Evolutionary conservation across 495 filamentous ascomycete species (phyloP), one percentile per base, ranked within the genome.

Genomic region (Penicillium malachiteum): DNA sequence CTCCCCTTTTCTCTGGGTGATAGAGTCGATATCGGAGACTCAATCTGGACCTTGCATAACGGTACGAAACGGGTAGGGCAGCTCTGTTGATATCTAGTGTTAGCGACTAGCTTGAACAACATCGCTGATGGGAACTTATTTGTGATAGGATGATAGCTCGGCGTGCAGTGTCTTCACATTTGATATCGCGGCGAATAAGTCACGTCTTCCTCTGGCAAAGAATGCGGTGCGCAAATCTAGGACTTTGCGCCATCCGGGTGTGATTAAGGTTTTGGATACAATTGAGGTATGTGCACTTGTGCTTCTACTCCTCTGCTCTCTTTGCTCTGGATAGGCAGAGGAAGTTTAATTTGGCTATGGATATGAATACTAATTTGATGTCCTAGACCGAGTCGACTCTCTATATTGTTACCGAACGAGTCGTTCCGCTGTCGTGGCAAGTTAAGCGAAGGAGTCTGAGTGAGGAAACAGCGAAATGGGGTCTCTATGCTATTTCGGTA

Each of bases 141-240:
- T 2, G 3, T n/a, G 52, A 47, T 62, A 96, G 91, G 91, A 96
- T 72, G 93, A 97, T 69, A 85, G 89, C 37, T 95, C 91, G 0
- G 82, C 88, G 56, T 98, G 94, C 75, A 96, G 90, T 77, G 90
- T 98, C 40, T 97, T 98, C 71, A 88, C 91, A 43, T 98, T 97
- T 78, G 93, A 97, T 68, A 78, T 93, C 40, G 78, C 78, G 38
- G 75, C 86, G 14, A 92, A 96, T 60, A 90, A 84, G 60, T 86
- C 87, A 16, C 84, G 85, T 39, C 75, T 96, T 14, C 89, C 92
- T 18, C 80, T 98, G 10, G 94, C 94, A 43, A 90, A 85, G 65
- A 98, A 98, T 73, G 91, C 93, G 11, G 81, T 96, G 53, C 89
- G 91, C 57, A 97, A 97, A 69, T 81, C 92, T 40, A 85, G 92